phyloP scores from a whole-genome alignment of 2,329 filamentous ascomycete species.

The Ceratocystiopsis sp. region DNA sequence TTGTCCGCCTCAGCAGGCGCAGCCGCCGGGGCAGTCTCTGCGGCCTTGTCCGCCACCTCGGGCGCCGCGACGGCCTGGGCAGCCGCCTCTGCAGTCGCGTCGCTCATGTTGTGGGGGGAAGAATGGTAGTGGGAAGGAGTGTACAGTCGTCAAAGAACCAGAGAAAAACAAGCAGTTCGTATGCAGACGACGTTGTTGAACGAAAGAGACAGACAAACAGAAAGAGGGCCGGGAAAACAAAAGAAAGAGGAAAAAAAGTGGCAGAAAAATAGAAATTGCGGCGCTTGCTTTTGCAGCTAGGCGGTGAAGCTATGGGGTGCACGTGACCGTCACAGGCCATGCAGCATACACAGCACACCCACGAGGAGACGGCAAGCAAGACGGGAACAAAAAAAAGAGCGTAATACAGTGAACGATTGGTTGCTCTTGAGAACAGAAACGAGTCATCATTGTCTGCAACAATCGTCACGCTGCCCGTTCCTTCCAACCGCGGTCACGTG shows the following conservation, averaged over 20 bases:
- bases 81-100: constrained; percentile 7
- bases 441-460: no score
- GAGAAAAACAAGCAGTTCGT: neutral
- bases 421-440: no score
- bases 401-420: no score
- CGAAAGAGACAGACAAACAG: neutral
- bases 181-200: neutral
- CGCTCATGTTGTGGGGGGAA: constrained; percentile 9
- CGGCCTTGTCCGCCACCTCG: constrained; percentile 1
- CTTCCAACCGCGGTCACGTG: no score
- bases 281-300: no score
- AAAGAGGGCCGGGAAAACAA: neutral
- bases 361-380: no score
- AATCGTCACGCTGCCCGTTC: no score
- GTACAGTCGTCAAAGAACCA: no score
- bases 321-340: no score
- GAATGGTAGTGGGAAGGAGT: neutral
- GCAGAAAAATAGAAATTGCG: neutral
- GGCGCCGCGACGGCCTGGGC: constrained; percentile 11
- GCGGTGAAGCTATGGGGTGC: no score
- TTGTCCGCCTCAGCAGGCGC: constrained; percentile 17
- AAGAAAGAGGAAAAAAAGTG: constrained; percentile 1
- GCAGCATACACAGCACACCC: no score
- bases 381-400: no score
- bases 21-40: constrained; percentile 9